These are phyloP conservation scores for Arthrobotrys sphaeroides DNA, from an alignment of 2,329 filamentous ascomycete genomes.

Conservation along the genomic window DNA sequence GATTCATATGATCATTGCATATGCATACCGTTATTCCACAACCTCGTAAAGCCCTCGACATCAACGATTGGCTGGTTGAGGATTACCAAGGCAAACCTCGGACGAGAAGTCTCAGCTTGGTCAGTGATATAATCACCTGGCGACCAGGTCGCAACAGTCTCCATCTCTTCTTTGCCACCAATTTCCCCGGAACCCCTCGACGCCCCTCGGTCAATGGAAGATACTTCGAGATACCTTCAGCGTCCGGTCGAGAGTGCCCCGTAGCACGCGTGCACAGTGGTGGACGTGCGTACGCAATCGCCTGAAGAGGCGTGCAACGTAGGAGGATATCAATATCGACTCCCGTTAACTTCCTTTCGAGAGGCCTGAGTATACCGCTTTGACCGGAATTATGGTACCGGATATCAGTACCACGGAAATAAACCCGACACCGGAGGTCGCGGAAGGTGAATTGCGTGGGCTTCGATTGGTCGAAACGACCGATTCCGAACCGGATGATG, in stretches of 20 bases:
- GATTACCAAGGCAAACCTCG: slow-evolving; percentile 66
- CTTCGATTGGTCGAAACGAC: slow-evolving; percentile 19
- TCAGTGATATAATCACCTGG: slow-evolving; percentile 58
- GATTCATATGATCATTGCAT: slow-evolving; percentile 3
- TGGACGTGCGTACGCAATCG: background rate
- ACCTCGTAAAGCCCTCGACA: slow-evolving; percentile 60
- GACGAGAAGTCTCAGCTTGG: slow-evolving; percentile 53
- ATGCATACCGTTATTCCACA: slow-evolving; percentile 62
- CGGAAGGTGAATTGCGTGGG: slow-evolving; percentile 25
- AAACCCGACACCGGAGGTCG: slow-evolving; percentile 26
- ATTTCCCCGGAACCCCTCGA: slow-evolving; percentile 55
- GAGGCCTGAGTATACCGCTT: background rate
- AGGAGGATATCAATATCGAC: background rate
- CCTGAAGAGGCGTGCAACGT: background rate
- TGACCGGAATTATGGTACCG: background rate
- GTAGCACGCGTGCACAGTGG: background rate
- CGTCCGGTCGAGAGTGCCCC: background rate
- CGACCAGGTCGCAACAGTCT: slow-evolving; percentile 63
- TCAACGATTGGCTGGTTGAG: slow-evolving; percentile 71
- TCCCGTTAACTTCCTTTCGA: background rate
- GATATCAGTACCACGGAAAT: slow-evolving; percentile 25
- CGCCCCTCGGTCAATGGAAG: slow-evolving; percentile 26
- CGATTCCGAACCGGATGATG: background rate
- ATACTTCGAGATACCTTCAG: slow-evolving; percentile 1
- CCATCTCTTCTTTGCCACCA: slow-evolving; percentile 60